phyloP scores from a whole-genome alignment of 495 filamentous ascomycete genomes.

The Penicilliopsis zonata region DNA sequence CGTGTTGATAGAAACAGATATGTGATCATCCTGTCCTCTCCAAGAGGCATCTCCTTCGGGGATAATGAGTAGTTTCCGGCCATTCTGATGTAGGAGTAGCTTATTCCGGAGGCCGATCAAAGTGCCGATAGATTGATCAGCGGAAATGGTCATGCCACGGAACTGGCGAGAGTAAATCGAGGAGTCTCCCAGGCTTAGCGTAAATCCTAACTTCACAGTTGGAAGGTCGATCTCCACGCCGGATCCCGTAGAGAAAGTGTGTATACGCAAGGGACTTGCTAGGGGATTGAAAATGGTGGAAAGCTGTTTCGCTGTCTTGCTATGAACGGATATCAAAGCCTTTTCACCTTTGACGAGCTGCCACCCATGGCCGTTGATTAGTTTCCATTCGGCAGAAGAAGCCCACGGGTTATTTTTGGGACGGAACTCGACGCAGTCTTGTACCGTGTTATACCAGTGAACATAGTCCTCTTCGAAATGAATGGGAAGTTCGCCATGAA shows the following conservation, averaged over 20 bases:
- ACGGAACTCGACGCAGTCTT: conserved; percentile 36
- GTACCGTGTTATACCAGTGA: conserved; percentile 45
- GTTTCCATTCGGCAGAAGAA: conserved; percentile 15
- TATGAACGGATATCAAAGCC: conserved; percentile 18
- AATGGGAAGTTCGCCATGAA: conserved; percentile 31
- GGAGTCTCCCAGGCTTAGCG: conserved; percentile 13
- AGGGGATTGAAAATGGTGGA: conserved; percentile 14
- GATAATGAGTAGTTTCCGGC: conserved; percentile 33
- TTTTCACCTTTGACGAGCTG: conserved; percentile 4
- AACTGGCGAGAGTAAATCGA: conserved; percentile 38
- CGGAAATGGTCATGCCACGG: conserved; percentile 41
- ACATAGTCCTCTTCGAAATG: conserved; percentile 34
- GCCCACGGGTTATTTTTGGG: conserved; percentile 30
- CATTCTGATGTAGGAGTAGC: conserved; percentile 32
- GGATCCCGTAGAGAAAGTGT: conserved; percentile 10
- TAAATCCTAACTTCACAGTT: conserved; percentile 36
- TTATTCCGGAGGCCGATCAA: conserved; percentile 42
- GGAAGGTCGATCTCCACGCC: conserved; percentile 33
- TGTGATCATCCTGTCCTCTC: conserved; percentile 16
- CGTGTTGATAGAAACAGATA: conserved; percentile 25
- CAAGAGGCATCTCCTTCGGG: conserved; percentile 23
- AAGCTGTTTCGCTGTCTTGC: conserved; percentile 17
- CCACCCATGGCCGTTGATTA: conserved; percentile 5
- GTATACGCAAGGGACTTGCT: conserved; percentile 19
- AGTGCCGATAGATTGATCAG: conserved; percentile 34